Evolutionary conservation across 306 rosid species (phyloP).

Genomic region (Vicia villosa): DNA sequence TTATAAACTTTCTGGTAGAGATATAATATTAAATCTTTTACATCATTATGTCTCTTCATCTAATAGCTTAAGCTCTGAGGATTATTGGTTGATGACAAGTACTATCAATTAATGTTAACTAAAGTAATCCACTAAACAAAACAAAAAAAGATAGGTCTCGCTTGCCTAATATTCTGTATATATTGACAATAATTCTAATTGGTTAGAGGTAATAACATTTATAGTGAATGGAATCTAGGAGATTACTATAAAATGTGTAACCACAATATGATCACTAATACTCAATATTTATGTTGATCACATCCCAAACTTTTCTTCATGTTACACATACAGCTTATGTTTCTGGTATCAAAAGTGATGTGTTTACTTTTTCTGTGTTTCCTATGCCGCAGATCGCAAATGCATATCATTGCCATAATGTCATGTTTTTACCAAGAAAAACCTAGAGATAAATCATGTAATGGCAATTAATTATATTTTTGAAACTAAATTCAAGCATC

Average conservation of each 20-base stretch:
- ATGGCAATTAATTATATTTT: conserved; percentile 14
- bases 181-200: conserved; percentile 3
- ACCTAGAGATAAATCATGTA: conserved; percentile 26
- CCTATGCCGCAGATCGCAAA: conserved; percentile 19
- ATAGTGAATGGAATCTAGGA: conserved; percentile 15
- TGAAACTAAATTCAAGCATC: conserved; percentile 13
- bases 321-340: conserved; percentile 10
- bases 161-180: not conserved
- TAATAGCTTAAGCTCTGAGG: not conserved
- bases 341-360: conserved; percentile 8
- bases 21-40: not conserved
- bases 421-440: conserved; percentile 10
- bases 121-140: not conserved
- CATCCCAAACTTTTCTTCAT: conserved; percentile 6
- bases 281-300: conserved; percentile 2
- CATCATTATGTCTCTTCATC: not conserved
- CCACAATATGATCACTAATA: not conserved
- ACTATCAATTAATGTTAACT: conserved; percentile 22
- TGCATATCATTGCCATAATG: conserved; percentile 6
- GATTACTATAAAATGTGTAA: conserved; percentile 18
- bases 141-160: not conserved
- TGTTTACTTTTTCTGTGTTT: conserved; percentile 5
- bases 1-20: not conserved
- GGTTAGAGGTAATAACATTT: not conserved
- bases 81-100: not conserved